A percentile compares a stretch with the other conserved stretches of the same genome.
phyloP scores from a whole-genome alignment of 2,329 filamentous ascomycete species.

The Botrytis pseudocinerea region DNA sequence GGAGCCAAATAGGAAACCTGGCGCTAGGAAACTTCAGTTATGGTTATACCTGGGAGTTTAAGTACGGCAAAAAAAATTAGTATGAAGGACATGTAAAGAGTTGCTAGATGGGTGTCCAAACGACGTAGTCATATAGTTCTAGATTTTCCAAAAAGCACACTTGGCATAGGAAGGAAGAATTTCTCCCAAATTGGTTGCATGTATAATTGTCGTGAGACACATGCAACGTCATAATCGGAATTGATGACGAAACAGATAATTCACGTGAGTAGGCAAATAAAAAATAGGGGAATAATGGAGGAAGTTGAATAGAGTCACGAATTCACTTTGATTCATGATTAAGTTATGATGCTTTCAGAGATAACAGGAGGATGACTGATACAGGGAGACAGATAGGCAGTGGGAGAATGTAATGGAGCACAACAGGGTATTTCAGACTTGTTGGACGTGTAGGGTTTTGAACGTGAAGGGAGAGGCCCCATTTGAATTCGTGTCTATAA shows the following conservation, averaged over 20 bases:
- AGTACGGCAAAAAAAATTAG: background rate
- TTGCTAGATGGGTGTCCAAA: background rate
- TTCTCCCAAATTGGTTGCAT: background rate
- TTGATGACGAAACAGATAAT: background rate
- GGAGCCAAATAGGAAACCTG: background rate
- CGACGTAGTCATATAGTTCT: background rate
- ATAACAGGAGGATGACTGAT: background rate
- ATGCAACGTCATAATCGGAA: background rate
- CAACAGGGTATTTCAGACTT: background rate
- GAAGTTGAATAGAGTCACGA: background rate
- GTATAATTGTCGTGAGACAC: background rate
- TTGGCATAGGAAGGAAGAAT: background rate
- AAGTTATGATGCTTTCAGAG: background rate
- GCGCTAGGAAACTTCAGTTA: background rate
- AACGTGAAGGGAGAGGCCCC: background rate
- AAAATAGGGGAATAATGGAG: background rate
- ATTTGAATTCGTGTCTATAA: slow-evolving; percentile 5
- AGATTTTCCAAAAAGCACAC: background rate
- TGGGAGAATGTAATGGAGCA: background rate
- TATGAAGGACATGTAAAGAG: background rate
- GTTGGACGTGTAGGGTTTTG: background rate
- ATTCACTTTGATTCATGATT: background rate
- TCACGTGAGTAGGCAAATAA: background rate
- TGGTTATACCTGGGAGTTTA: background rate
- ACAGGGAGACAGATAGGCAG: background rate